Evolutionary conservation across 345 rosid species (phyloP).

Genomic region (Lepidium sativum): DNA sequence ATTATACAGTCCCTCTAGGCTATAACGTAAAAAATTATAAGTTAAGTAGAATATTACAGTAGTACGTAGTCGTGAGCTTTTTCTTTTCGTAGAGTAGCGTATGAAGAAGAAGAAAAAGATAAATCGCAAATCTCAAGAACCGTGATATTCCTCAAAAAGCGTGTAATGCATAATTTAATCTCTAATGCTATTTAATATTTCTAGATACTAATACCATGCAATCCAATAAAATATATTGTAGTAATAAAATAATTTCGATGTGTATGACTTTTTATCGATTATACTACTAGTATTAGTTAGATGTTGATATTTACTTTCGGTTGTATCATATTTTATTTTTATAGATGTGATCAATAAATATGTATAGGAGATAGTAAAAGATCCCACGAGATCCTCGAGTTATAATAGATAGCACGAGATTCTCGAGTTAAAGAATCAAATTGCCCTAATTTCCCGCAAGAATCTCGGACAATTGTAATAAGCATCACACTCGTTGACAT

Average conservation of each 20-base stretch:
- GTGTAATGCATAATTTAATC: not conserved
- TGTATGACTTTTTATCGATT: not conserved
- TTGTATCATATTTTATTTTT: too few relatives aligned
- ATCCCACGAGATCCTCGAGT: too few relatives aligned
- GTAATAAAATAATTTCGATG: not conserved
- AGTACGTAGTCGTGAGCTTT: not conserved
- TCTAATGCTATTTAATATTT: not conserved
- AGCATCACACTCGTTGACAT: too few relatives aligned
- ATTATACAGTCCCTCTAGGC: too few relatives aligned
- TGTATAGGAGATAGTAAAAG: too few relatives aligned
- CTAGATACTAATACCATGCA: not conserved
- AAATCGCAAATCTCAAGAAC: conserved; percentile 1
- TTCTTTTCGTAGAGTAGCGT: not conserved
- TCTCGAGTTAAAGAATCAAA: too few relatives aligned
- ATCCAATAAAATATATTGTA: not conserved
- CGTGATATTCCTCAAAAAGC: not conserved
- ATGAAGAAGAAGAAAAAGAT: not conserved
- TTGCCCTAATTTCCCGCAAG: too few relatives aligned
- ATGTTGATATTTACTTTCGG: too few relatives aligned
- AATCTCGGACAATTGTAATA: too few relatives aligned
- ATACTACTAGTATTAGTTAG: not conserved
- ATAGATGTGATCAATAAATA: too few relatives aligned
- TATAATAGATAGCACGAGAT: too few relatives aligned
- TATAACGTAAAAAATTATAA: not conserved
- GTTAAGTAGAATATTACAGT: not conserved